Percentiles rank a stretch among this genome's conserved stretches.
Conservation (phyloP, 805 yeast genomes). For the Teunomyces barrocoloradensis region DNA sequence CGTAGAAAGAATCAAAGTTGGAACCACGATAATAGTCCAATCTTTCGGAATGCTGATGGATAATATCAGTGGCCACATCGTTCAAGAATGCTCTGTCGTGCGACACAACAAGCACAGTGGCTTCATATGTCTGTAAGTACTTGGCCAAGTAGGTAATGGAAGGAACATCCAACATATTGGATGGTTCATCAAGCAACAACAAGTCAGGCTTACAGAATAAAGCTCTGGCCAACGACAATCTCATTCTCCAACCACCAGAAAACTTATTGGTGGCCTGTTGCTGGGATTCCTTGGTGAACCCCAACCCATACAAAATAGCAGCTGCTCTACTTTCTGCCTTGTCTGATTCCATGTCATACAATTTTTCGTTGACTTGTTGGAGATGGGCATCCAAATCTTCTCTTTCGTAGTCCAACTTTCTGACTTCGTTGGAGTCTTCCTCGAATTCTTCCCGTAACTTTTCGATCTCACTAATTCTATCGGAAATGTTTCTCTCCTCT, state of each 20-base stretch:
- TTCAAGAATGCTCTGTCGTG: constrained; percentile 97
- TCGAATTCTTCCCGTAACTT: constrained; percentile 60
- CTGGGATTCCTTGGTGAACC: constrained; percentile 89
- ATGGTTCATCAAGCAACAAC: constrained; percentile 93
- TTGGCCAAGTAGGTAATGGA: constrained; percentile 91
- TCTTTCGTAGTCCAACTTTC: constrained; percentile 83
- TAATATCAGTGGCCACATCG: constrained; percentile 97
- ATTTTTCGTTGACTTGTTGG: constrained; percentile 75
- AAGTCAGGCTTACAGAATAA: constrained; percentile 96
- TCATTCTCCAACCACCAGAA: constrained; percentile 99
- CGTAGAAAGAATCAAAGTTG: constrained; percentile 88
- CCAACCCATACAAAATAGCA: constrained; percentile 85
- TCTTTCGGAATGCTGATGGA: constrained; percentile 96
- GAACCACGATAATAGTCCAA: constrained; percentile 94
- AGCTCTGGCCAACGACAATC: constrained; percentile 96
- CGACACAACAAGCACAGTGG: constrained; percentile 93
- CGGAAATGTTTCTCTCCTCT: constrained; percentile 74
- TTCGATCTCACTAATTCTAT: constrained; percentile 74
- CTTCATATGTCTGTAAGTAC: constrained; percentile 84
- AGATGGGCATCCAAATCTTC: constrained; percentile 79
- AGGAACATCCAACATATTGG: constrained; percentile 99
- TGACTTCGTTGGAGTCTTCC: constrained; percentile 71
- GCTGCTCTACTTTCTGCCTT: constrained; percentile 98
- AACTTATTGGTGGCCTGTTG: constrained; percentile 79
- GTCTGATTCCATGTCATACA: constrained; percentile 92